Base-by-base conservation (phyloP, 2,329 filamentous ascomycete species). In the Emydomyces testavorans region DNA sequence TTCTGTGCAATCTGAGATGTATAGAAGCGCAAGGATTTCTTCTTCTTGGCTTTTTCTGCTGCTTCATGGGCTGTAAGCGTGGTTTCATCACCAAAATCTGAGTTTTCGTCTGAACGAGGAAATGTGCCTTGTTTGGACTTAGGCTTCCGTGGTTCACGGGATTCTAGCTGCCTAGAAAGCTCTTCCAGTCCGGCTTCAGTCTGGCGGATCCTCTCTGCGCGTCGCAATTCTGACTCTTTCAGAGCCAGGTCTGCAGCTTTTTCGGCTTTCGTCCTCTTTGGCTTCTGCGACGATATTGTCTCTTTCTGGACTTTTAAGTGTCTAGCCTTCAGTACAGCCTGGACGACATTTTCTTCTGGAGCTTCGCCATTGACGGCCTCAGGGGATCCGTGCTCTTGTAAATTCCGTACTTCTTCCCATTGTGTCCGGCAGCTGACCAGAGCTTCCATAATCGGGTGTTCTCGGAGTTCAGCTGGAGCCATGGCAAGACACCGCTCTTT, bases 1-100 rank as follows among this genome's bases (percentile, higher is more conserved):
- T 95, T 96, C 64, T 96, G 90, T 23, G 85, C 83, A 55, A 98
- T 92, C 64, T 98, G 92, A 2, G 89, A 94, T 2, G 93, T 96
- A 75, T 98, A 98, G 74, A 98, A 98, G 53, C 88, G 84, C 50
- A 98, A 77, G 54, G 80, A 87, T 73, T 93, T 94, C 74, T 92
- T 94, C 65, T 85, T 85, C 51, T 79, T 78, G 0, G 82, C 85
- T 68, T 98, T 98, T 59, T 94, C 86, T 35, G 84, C 85, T 0
- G 86, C 83, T 52, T 90, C 80, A 52, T 80, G 76, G 8, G 81
- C 79, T 46, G 88, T 86, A 50, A 96, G 76, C 3, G 73, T 70
- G 13, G 85, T 82, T 63, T 94, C 88, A 59, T 98, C 92, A 57
- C 90, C 92, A 62, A 98, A 90, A 70, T 98, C 92, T 2, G 88